These are phyloP conservation scores for Sclerotinia nivalis DNA, from an alignment of 2,329 filamentous ascomycete genomes.

Conservation along the genomic window DNA sequence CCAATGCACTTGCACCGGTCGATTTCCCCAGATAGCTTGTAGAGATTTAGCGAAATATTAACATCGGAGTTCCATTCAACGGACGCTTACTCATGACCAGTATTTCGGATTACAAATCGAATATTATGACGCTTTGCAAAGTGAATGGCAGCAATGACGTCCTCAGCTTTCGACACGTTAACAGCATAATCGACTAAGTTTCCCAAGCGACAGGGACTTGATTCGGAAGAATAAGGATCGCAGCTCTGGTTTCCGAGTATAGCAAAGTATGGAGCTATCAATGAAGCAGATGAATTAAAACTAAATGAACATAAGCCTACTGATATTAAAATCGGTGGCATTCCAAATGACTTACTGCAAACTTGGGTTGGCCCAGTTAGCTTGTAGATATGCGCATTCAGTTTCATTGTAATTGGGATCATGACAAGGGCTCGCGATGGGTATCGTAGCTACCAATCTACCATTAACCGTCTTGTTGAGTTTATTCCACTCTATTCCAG, in stretches of 20 bases:
- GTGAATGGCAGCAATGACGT: slow-evolving; percentile 41
- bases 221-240: slow-evolving; percentile 41
- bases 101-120: slow-evolving; percentile 54
- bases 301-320: not conserved
- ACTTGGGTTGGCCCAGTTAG: slow-evolving; percentile 19
- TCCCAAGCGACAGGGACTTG: slow-evolving; percentile 44
- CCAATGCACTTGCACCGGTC: slow-evolving; percentile 59
- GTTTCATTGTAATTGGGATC: slow-evolving; percentile 21
- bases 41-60: slow-evolving; percentile 9
- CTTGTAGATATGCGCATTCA: slow-evolving; percentile 25
- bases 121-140: slow-evolving; percentile 45
- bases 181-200: slow-evolving; percentile 43
- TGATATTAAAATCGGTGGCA: no score
- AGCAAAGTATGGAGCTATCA: slow-evolving; percentile 45
- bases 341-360: slow-evolving; percentile 17
- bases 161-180: slow-evolving; percentile 32
- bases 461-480: slow-evolving; percentile 30
- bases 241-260: slow-evolving; percentile 38
- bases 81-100: slow-evolving; percentile 52
- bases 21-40: slow-evolving; percentile 55
- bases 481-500: slow-evolving; percentile 23
- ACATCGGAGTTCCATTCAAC: not conserved
- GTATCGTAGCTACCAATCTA: slow-evolving; percentile 28
- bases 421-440: slow-evolving; percentile 28
- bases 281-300: slow-evolving; percentile 12